Conservation (phyloP, 2,329 filamentous ascomycete genomes). For the Verticillium alfalfae region DNA sequence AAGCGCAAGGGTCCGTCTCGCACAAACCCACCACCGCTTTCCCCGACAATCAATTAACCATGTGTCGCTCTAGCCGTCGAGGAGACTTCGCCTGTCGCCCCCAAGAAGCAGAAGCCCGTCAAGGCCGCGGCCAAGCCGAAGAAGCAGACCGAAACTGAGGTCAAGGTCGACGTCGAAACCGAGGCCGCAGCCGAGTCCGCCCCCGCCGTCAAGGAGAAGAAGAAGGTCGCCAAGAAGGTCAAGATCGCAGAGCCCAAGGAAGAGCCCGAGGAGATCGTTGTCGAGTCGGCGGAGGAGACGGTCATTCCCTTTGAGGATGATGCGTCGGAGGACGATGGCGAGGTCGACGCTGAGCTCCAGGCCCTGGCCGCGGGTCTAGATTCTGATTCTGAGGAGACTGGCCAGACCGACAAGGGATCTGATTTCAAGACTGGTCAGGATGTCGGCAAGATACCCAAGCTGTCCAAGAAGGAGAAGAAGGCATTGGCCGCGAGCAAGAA, state of each 20-base stretch:
- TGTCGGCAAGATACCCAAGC: conserved; percentile 44
- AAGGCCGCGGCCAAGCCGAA: conserved; percentile 22
- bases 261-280: conserved; percentile 14
- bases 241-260: conserved; percentile 19
- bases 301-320: conserved; percentile 21
- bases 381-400: conserved; percentile 36
- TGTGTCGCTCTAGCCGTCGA: conserved; percentile 27
- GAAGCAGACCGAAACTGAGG: conserved; percentile 16
- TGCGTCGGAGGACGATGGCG: conserved; percentile 25
- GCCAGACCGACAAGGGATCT: conserved; percentile 23
- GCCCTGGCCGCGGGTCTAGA: conserved; percentile 38
- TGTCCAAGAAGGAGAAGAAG: conserved; percentile 37
- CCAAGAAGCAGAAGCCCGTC: conserved; percentile 40
- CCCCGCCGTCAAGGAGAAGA: conserved; percentile 35
- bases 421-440: conserved; percentile 42
- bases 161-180: conserved; percentile 9
- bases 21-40: not conserved
- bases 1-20: conserved; percentile 30
- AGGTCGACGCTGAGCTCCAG: conserved; percentile 34
- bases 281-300: conserved; percentile 11
- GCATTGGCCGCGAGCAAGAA: conserved; percentile 27
- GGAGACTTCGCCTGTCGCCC: conserved; percentile 34
- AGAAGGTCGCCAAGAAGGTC: conserved; percentile 29
- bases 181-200: conserved; percentile 28
- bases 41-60: conserved; percentile 14